Evolutionary conservation across 2,329 filamentous ascomycete genomes (phyloP).

Genomic region (Fusarium pseudograminearum): DNA sequence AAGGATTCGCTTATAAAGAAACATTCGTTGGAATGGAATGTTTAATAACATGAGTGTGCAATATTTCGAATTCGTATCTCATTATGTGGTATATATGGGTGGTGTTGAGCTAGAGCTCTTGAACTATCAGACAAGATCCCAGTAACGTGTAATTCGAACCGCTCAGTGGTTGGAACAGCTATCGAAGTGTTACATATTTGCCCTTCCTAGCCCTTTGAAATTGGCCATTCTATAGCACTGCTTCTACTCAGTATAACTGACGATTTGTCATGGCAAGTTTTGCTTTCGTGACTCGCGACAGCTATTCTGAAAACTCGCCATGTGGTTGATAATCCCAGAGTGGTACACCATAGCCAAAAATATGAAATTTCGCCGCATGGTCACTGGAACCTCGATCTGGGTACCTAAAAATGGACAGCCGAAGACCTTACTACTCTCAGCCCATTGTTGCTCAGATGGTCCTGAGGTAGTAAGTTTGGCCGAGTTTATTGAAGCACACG

Average conservation of each 20-base stretch:
- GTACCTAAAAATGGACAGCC: neutral
- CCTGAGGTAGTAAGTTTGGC: neutral
- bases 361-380: neutral
- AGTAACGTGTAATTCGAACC: neutral
- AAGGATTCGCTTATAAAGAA: neutral
- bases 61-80: neutral
- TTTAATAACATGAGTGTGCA: neutral
- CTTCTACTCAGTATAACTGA: neutral
- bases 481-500: neutral
- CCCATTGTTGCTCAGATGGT: neutral
- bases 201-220: neutral
- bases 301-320: neutral
- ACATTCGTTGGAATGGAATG: neutral
- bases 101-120: neutral
- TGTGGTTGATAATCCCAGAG: neutral
- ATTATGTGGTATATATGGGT: conserved; percentile 14
- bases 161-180: neutral
- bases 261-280: neutral
- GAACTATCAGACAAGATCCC: neutral
- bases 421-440: neutral
- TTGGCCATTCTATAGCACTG: neutral
- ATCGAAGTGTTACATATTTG: neutral
- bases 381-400: neutral
- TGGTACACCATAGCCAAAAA: neutral
- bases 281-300: neutral